Base-by-base conservation (phyloP, 2,329 filamentous ascomycete species). In the Hypoxylon sp. region DNA sequence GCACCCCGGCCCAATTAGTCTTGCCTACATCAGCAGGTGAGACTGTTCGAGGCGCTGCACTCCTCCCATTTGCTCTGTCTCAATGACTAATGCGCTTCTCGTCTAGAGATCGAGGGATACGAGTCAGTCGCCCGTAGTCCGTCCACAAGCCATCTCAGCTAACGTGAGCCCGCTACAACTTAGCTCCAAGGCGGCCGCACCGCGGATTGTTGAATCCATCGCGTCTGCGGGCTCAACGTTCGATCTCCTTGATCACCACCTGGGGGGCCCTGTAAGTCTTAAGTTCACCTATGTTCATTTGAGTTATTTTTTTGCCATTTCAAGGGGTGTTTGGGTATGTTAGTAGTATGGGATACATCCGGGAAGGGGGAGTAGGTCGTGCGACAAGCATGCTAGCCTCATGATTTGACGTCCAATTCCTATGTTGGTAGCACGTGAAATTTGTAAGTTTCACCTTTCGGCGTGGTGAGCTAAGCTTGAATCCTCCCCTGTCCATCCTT, bases 41-140 rank as follows among this genome's bases (percentile, higher is more conserved):
- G 24, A 14, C 46, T 50, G 17, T 24, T 39, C 50, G 29, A 31
- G 29, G 29, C 44, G 5, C 29, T 17, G 33, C 26, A 31, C 53
- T 46, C 31, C 26, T 33, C 26, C n/a, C 10, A 24, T 29, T 60
- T 24, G 19, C 42, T 50, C 19, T 46, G 57, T 35, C 17, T 39
- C 52, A 14, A 35, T 47, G 62, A 48, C 35, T 53, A 63, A 60
- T 35, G 35, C 5, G 13, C 51, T 14, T 39, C 11, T 52, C 35
- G 14, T 58, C 29, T 57, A 51, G 17, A 13, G 19, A 19, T 29
- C 6, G 31, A 19, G 24, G 58, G 33, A 31, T 19, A 44, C 63
- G 63, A 66, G 67, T 69, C 63, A 60, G 63, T 66, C 42, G 19
- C 5, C 24, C 29, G 44, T 22, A 33, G 47, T 50, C 26, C 33